These are phyloP conservation scores for Trichoderma cornu-damae DNA, from an alignment of 2,329 filamentous ascomycete genomes.

Conservation along the genomic window DNA sequence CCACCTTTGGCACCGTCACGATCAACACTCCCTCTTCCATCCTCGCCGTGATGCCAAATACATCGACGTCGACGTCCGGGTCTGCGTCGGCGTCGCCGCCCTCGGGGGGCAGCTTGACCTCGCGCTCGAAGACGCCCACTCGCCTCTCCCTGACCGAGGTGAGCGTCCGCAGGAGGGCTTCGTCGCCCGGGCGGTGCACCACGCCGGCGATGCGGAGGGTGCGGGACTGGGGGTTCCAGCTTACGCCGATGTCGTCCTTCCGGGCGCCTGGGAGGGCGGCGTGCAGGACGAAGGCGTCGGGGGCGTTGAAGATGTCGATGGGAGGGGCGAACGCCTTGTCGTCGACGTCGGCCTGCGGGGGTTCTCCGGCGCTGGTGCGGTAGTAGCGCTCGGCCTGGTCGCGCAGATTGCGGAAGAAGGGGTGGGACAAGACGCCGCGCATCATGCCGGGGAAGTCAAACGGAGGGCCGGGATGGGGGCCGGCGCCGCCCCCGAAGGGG, in stretches of 20 bases:
- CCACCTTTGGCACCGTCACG: conserved; percentile 70
- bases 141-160: conserved; percentile 57
- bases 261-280: conserved; percentile 72
- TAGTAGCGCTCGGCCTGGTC: conserved; percentile 33
- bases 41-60: conserved; percentile 63
- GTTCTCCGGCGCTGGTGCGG: not conserved
- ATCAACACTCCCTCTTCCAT: conserved; percentile 73
- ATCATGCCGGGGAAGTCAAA: conserved; percentile 40
- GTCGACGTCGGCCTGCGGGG: conserved; percentile 8
- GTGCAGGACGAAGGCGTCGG: conserved; percentile 62
- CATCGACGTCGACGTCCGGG: conserved; percentile 49
- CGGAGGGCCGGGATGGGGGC: conserved; percentile 26
- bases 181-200: conserved; percentile 65
- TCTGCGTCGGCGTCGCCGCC: conserved; percentile 42
- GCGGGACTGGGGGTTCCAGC: conserved; percentile 66
- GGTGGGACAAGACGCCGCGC: conserved; percentile 38
- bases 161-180: conserved; percentile 61
- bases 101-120: conserved; percentile 54
- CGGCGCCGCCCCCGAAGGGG: conserved; percentile 24
- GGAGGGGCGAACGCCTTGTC: conserved; percentile 54
- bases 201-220: conserved; percentile 66
- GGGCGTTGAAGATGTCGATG: conserved; percentile 70
- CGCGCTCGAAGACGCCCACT: conserved; percentile 69
- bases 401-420: conserved; percentile 39
- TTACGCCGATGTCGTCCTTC: conserved; percentile 72